phyloP scores from a whole-genome alignment of 345 rosid species.

The Syzygium grande region DNA sequence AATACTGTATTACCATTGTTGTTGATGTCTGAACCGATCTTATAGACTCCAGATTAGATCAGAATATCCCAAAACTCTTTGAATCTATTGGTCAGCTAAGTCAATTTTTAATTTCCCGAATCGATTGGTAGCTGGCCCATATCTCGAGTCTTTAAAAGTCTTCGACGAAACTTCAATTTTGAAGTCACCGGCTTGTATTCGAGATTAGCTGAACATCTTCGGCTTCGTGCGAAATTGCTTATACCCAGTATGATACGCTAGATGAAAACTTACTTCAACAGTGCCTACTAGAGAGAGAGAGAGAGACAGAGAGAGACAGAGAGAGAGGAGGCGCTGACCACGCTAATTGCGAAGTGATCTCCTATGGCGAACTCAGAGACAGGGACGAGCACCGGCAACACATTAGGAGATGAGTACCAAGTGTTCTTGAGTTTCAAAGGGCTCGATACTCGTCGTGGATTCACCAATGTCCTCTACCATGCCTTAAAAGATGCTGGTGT shows the following conservation, averaged over 20 bases:
- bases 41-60: neutral
- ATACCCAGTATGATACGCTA: neutral
- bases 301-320: no score
- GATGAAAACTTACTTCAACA: neutral
- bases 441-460: neutral
- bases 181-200: no score
- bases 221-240: neutral
- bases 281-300: neutral
- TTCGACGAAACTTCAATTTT: no score
- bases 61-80: neutral
- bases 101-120: no score
- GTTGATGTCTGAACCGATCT: neutral
- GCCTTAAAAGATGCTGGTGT: neutral
- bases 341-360: no score
- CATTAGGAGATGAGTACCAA: accelerated
- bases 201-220: neutral
- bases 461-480: neutral
- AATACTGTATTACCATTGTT: neutral
- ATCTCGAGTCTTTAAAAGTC: no score
- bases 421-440: neutral
- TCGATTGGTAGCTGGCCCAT: no score
- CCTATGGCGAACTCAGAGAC: no score
- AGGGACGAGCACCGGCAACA: no score
- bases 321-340: no score
- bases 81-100: neutral